A percentile compares a stretch with the other conserved stretches of the same genome.
phyloP scores from a whole-genome alignment of 164 flowering plant species.

The Amborella trichopoda region DNA sequence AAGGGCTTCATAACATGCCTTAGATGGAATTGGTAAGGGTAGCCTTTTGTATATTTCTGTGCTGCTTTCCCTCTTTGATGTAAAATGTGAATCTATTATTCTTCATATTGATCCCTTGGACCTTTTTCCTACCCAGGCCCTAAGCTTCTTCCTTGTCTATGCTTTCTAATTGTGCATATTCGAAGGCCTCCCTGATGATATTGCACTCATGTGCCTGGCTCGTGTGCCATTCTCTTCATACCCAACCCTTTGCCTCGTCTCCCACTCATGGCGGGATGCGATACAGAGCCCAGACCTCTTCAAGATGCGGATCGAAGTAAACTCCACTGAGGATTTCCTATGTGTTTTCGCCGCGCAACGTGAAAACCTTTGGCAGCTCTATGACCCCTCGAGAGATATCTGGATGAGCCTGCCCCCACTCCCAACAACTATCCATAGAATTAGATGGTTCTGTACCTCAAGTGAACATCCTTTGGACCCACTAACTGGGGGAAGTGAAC shows the following conservation, averaged over 20 bases:
- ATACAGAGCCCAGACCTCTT: conserved; percentile 59
- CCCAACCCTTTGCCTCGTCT: conserved; percentile 70
- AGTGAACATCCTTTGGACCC: conserved; percentile 61
- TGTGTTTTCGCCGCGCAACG: conserved; percentile 81
- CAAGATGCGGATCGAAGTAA: conserved; percentile 64
- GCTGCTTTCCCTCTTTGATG: not conserved
- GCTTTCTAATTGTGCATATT: too few relatives aligned
- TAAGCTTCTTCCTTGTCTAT: too few relatives aligned
- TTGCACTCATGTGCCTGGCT: conserved; percentile 83
- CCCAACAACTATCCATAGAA: conserved; percentile 71
- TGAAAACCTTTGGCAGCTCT: conserved; percentile 86
- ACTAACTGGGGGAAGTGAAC: conserved; percentile 92
- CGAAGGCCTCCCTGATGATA: conserved; percentile 92
- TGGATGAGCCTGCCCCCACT: conserved; percentile 82
- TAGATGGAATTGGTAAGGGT: not conserved
- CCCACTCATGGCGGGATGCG: conserved; percentile 74
- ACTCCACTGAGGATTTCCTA: conserved; percentile 56
- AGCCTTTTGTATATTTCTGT: not conserved
- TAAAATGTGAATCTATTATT: not conserved
- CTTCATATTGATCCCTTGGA: not conserved
- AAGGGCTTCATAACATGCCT: not conserved
- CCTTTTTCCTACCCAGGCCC: too few relatives aligned
- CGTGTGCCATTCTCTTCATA: conserved; percentile 66
- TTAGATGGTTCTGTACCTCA: conserved; percentile 72
- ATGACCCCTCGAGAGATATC: conserved; percentile 63